Base-by-base conservation (phyloP, 2,329 filamentous ascomycete genomes). In the Beauveria caledonica region DNA sequence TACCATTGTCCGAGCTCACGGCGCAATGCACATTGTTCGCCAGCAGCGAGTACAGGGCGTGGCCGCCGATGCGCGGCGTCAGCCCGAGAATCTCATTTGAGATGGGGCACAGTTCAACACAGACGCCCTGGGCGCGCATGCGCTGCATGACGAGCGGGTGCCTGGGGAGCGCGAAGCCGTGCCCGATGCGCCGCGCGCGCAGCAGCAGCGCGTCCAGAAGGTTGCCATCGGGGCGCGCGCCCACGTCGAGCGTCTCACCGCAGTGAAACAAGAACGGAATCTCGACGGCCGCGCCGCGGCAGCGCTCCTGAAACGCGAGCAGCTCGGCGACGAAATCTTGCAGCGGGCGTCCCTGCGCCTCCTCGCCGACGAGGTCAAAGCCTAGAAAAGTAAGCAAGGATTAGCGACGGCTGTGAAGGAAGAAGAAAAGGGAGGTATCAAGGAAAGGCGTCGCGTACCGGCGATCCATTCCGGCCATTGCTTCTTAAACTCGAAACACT, bases 261-360 rank as follows among this genome's bases (percentile, higher is more conserved):
- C 88, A 90, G 72, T 92, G 88, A 67, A 91, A 89, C 44, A 91
- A 75, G 67, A 90, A 89, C 0, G 88, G 88, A 3, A 91, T 87
- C 0, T 84, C 77, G 4, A 87, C 62, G 0, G 68, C 66, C 0
- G 76, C 69, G 1, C 64, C 61, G 6, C 72, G 67, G 71, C 86
- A 89, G 1, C 76, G 72, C 33, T 75, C 66, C 57, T 78, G 73
- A 67, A 89, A 88, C 1, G 76, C 74, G 3, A 86, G 71, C 7
- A 90, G 77, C 63, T 86, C 76, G 0, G 71, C 66, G 0, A 82
- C 72, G 60, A 84, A 85, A 57, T 80, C 77, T 49, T 76, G 79
- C 4, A 87, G 78, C 8, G 87, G 84, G 9, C 77, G 68, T 46
- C 86, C 86, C 23, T 80, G 79, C 61, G 79, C 74, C 68, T 90